A percentile compares a stretch with the other conserved stretches of the same genome.
phyloP scores from a whole-genome alignment of 441 rosid species.

The Arabidopsis lyrata region DNA sequence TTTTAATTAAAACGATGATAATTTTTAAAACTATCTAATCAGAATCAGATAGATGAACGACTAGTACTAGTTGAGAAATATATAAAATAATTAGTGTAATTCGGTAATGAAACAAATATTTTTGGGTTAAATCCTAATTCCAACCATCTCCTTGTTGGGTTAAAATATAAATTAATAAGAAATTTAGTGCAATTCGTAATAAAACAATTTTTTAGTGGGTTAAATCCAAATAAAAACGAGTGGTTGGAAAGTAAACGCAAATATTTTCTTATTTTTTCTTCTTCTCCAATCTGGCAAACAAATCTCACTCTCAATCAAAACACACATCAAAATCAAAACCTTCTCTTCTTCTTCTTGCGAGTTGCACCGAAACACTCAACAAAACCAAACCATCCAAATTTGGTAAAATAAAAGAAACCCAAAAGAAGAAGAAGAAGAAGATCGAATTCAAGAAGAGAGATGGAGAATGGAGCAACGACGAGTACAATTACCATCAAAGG shows the following conservation, averaged over 20 bases:
- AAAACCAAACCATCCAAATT: background rate
- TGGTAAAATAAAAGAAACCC: background rate
- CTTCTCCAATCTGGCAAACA: conserved; percentile 33
- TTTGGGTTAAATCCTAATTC: background rate
- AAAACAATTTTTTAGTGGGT: background rate
- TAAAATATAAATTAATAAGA: background rate
- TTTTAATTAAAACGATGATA: too few relatives aligned
- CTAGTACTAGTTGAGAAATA: background rate
- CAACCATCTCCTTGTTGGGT: background rate
- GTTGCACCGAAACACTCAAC: conserved; percentile 26
- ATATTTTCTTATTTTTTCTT: background rate
- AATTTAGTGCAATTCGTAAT: background rate
- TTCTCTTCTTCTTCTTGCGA: conserved; percentile 1
- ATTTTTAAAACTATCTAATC: too few relatives aligned
- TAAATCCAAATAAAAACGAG: background rate
- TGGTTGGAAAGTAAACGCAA: conserved; percentile 39
- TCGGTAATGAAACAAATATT: background rate
- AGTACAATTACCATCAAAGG: conserved; percentile 79
- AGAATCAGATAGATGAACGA: too few relatives aligned
- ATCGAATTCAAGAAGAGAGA: conserved; percentile 14
- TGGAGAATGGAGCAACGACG: conserved; percentile 46
- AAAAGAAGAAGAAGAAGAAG: background rate
- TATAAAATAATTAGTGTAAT: background rate
- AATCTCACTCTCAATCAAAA: conserved; percentile 25
- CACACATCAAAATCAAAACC: conserved; percentile 28